Conservation (phyloP, 2,329 filamentous ascomycete genomes). For the Thielaviopsis euricoi region DNA sequence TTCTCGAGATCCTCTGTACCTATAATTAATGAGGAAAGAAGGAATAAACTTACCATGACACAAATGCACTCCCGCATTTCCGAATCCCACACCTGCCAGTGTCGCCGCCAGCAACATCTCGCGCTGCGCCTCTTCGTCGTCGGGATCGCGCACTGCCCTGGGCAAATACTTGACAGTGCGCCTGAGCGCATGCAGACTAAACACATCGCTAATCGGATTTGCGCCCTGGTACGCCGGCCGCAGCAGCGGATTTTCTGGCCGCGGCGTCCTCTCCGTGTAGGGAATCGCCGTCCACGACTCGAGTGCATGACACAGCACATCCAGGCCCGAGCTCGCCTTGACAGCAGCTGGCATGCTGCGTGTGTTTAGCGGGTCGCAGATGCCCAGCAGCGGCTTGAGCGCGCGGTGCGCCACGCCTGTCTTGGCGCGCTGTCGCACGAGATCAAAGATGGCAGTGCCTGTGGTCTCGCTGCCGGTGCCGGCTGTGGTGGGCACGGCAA, state of each 20-base stretch:
- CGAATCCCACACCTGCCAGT: slow-evolving; percentile 87
- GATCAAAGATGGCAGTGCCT: slow-evolving; percentile 93
- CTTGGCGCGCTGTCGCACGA: slow-evolving; percentile 78
- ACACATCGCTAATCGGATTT: slow-evolving; percentile 95
- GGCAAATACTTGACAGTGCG: slow-evolving; percentile 86
- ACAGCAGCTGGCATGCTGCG: slow-evolving; percentile 91
- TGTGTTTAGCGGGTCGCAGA: slow-evolving; percentile 76
- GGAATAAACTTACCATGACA: slow-evolving; percentile 34
- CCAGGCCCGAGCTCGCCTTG: slow-evolving; percentile 77
- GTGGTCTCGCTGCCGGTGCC: slow-evolving; percentile 92
- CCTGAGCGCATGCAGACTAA: slow-evolving; percentile 71
- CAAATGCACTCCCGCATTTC: slow-evolving; percentile 87
- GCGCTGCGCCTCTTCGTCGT: slow-evolving; percentile 81
- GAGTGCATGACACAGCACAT: slow-evolving; percentile 87
- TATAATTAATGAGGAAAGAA: neutral
- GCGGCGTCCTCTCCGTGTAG: slow-evolving; percentile 67
- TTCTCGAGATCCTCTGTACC: too few relatives aligned
- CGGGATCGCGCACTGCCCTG: slow-evolving; percentile 68
- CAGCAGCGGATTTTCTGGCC: slow-evolving; percentile 77
- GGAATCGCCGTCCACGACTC: slow-evolving; percentile 98
- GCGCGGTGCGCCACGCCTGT: slow-evolving; percentile 92
- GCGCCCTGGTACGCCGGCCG: slow-evolving; percentile 91
- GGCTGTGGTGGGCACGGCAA: slow-evolving; percentile 63
- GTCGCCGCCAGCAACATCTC: slow-evolving; percentile 95
- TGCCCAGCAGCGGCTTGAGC: slow-evolving; percentile 85